A percentile compares a stretch with the other conserved stretches of the same genome.
phyloP scores from a whole-genome alignment of 2,329 filamentous ascomycete genomes.

The Ascomycota sp. region DNA sequence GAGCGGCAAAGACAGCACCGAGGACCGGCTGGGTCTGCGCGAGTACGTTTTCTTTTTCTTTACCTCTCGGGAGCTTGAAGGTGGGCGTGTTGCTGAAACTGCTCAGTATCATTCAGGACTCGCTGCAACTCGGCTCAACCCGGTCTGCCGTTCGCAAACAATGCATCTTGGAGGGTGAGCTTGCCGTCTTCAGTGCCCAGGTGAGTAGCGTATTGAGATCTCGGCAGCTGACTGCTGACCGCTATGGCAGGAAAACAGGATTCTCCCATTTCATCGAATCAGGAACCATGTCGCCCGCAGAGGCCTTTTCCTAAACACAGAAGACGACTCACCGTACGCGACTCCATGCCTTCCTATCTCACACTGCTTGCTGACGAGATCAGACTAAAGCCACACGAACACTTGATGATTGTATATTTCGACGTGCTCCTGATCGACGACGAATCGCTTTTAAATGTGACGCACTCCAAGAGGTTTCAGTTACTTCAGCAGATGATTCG shows the following conservation, averaged over 20 bases:
- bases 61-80: not conserved
- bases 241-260: slow-evolving; percentile 24
- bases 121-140: slow-evolving; percentile 35
- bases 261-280: slow-evolving; percentile 62
- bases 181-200: slow-evolving; percentile 53
- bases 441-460: slow-evolving; percentile 24
- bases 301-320: slow-evolving; percentile 43
- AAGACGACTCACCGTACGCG: slow-evolving; percentile 43
- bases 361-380: slow-evolving; percentile 4
- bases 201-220: slow-evolving; percentile 9
- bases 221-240: slow-evolving; percentile 2
- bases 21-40: slow-evolving; percentile 41
- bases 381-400: slow-evolving; percentile 27
- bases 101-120: slow-evolving; percentile 33
- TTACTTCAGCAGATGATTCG: slow-evolving; percentile 32
- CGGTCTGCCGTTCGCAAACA: slow-evolving; percentile 35
- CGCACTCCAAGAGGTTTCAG: slow-evolving; percentile 36
- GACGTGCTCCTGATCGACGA: slow-evolving; percentile 32
- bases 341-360: not conserved
- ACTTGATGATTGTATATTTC: slow-evolving; percentile 40
- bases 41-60: slow-evolving; percentile 12
- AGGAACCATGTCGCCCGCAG: slow-evolving; percentile 57
- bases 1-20: slow-evolving; percentile 71
- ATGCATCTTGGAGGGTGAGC: slow-evolving; percentile 67
- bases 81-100: not conserved